Evolutionary conservation across 495 filamentous ascomycete genomes (phyloP).

Genomic region (Aspergillus olivimuriae): DNA sequence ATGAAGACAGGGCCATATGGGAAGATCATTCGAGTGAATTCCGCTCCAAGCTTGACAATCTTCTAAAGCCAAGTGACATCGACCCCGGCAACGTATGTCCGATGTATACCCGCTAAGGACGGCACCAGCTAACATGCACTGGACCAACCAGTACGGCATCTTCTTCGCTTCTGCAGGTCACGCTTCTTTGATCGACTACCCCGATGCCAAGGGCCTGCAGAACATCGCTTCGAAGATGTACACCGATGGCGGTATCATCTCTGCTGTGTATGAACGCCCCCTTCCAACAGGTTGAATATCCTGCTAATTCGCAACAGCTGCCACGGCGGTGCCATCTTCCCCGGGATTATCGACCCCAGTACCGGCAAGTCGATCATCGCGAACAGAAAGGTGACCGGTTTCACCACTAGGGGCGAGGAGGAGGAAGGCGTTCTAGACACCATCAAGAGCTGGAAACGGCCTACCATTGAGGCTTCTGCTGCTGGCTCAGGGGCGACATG

Average conservation of each 20-base stretch:
- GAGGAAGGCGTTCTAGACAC: conserved; percentile 26
- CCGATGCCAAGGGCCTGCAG: conserved; percentile 34
- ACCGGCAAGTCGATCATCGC: conserved; percentile 37
- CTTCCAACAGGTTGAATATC: neutral
- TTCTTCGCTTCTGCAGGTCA: conserved; percentile 46
- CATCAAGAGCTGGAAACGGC: conserved; percentile 15
- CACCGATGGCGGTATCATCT: conserved; percentile 32
- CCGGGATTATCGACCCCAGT: conserved; percentile 26
- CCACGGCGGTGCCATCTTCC: conserved; percentile 42
- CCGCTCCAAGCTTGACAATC: conserved; percentile 30
- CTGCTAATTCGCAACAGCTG: conserved; percentile 15
- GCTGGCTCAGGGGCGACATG: conserved; percentile 29
- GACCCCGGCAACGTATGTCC: conserved; percentile 7
- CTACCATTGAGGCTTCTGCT: conserved; percentile 28
- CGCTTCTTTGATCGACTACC: conserved; percentile 43
- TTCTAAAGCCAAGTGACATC: conserved; percentile 21
- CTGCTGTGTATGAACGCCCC: conserved; percentile 13
- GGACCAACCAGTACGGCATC: conserved; percentile 19
- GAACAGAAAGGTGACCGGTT: conserved; percentile 38
- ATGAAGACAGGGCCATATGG: conserved; percentile 30
- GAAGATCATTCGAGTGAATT: conserved; percentile 35
- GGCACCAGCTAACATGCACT: neutral
- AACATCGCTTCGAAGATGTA: conserved; percentile 31
- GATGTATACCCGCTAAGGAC: neutral
- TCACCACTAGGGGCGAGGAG: conserved; percentile 37